Evolutionary conservation across 306 rosid genomes (phyloP), one percentile per base, ranked within the genome.

Genomic region (Prinsepia uniflora): DNA sequence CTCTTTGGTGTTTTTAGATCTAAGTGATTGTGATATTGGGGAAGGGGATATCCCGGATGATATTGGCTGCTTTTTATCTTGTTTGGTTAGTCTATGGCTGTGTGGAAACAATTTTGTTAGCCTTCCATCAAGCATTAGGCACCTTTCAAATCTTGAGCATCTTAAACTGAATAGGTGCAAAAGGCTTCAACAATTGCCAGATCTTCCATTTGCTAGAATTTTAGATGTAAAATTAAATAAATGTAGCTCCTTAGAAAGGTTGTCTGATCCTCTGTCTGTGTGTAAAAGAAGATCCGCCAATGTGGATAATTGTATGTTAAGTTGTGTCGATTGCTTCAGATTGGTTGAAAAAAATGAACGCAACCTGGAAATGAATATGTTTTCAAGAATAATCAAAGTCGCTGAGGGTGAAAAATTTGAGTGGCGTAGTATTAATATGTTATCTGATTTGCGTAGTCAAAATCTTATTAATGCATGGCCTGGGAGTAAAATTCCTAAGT

Each of bases 61-160:
- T 50, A 55, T 73, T 0, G 52, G 76, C 2, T 41, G 66, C 18
- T 47, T 43, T 14, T 30, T 72, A 4, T 40, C 54, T 3, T n/a
- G n/a, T 65, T 12, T 78, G 57, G 0, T n/a, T n/a, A n/a, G 2
- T 5, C 42, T 78, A n/a, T 0, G 7, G n/a, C 62, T 78, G 4
- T 0, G 17, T 24, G 50, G 77, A 18, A 78, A 78, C 19, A 59
- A n/a, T 3, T 78, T 78, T 61, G 40, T 20, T 39, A 12, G 6
- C 17, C 61, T 78, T 18, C 81, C 77, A 0, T 9, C 40, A 7
- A 72, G 77, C 63, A 22, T 78, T 14, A 22, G 52, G 7, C 6
- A 43, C 20, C 81, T 78, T 30, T 63, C 71, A 5, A 42, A 47
- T 34, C 50, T 78, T 8, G 0, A 0, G 0, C 0, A 0, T 10